Evolutionary conservation across 768 basidiomycete species (phyloP).

Genomic region (Coprinopsis marcescibilis): DNA sequence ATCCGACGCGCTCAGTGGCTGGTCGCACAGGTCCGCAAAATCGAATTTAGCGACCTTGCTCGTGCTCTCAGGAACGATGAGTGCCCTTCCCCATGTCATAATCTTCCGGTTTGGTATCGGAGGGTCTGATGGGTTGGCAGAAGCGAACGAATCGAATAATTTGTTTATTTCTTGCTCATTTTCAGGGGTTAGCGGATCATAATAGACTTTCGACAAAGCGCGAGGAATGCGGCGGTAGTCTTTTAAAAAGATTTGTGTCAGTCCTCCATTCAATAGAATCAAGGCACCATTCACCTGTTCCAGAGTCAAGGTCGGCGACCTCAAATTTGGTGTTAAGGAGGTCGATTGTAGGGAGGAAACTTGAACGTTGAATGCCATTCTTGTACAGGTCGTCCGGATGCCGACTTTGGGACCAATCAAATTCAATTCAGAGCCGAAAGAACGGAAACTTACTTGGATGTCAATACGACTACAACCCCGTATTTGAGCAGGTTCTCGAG

Average conservation of each 20-base stretch:
- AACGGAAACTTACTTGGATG: constrained; percentile 82
- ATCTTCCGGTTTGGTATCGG: constrained; percentile 59
- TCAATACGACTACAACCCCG: constrained; percentile 93
- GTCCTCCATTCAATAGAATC: not conserved
- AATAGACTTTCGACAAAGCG: constrained; percentile 92
- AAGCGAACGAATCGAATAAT: constrained; percentile 72
- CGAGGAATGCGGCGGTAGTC: constrained; percentile 95
- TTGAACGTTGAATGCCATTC: constrained; percentile 94
- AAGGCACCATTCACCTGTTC: constrained; percentile 55
- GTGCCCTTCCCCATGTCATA: constrained; percentile 84
- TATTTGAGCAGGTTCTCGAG: constrained; percentile 81
- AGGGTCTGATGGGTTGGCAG: constrained; percentile 46
- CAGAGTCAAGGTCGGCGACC: constrained; percentile 92
- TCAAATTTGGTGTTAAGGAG: constrained; percentile 83
- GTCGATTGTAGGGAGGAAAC: constrained; percentile 93
- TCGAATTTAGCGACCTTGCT: constrained; percentile 77
- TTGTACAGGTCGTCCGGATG: constrained; percentile 97
- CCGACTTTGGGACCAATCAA: constrained; percentile 49
- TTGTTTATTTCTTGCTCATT: constrained; percentile 71
- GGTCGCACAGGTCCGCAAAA: constrained; percentile 83
- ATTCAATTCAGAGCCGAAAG: constrained; percentile 1
- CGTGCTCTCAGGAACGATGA: constrained; percentile 76
- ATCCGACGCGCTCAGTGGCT: constrained; percentile 89
- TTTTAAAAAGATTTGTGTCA: constrained; percentile 21
- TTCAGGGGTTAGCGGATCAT: constrained; percentile 65